A percentile compares a stretch with the other conserved stretches of the same genome.
Conservation (phyloP, 495 filamentous ascomycete genomes). For the Penicillium soppii region DNA sequence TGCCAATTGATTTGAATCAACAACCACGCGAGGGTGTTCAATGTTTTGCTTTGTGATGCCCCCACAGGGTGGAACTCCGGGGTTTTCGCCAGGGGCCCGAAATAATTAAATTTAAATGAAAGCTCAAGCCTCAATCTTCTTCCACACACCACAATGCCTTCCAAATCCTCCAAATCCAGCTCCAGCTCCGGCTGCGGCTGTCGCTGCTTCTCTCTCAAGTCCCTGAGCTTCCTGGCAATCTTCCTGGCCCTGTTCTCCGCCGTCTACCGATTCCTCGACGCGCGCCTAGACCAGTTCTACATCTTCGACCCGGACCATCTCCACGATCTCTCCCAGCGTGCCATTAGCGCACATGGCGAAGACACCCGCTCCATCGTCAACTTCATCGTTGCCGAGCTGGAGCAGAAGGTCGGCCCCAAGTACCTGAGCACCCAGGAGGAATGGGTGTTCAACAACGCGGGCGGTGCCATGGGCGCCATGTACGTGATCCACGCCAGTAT, state of each 20-base stretch:
- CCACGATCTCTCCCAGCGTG: conserved; percentile 63
- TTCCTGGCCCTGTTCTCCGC: conserved; percentile 59
- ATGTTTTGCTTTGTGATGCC: conserved; percentile 10
- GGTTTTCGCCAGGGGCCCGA: conserved; percentile 15
- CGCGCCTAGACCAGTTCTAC: conserved; percentile 71
- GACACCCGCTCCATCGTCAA: conserved; percentile 67
- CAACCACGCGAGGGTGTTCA: conserved; percentile 2
- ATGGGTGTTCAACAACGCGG: conserved; percentile 65
- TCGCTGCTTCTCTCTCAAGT: conserved; percentile 29
- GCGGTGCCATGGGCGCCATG: conserved; percentile 87
- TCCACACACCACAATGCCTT: conserved; percentile 20
- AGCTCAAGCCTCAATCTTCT: neutral
- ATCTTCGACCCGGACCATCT: conserved; percentile 70
- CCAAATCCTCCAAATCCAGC: conserved; percentile 23
- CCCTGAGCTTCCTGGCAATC: conserved; percentile 57
- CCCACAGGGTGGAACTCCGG: conserved; percentile 19
- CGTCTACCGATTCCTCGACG: conserved; percentile 62
- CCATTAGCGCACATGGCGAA: conserved; percentile 66
- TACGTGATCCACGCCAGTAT: conserved; percentile 85
- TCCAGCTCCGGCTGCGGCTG: conserved; percentile 22
- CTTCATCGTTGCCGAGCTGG: conserved; percentile 54
- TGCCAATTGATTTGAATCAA: neutral
- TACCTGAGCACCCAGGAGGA: conserved; percentile 46
- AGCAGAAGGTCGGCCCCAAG: conserved; percentile 36
- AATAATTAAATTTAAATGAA: conserved; percentile 14